phyloP scores from a whole-genome alignment of 2,329 filamentous ascomycete genomes.

The Stachybotrys chlorohalonatus region DNA sequence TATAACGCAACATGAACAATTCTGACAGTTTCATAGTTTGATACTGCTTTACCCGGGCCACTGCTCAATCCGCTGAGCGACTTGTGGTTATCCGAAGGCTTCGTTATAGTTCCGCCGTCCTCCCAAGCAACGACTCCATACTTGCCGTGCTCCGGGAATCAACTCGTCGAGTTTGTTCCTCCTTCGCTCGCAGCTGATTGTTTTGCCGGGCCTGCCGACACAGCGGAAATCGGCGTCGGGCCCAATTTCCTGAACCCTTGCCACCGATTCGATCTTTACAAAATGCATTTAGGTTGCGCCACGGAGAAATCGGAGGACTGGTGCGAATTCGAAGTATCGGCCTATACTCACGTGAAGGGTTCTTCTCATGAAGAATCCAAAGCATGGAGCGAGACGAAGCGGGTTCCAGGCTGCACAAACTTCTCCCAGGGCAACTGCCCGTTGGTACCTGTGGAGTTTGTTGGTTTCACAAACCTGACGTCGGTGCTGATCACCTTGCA shows the following conservation, averaged over 20 bases:
- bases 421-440: slow-evolving; percentile 22
- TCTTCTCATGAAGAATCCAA: slow-evolving; percentile 24
- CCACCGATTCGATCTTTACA: slow-evolving; percentile 29
- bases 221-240: slow-evolving; percentile 29
- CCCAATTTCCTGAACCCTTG: slow-evolving; percentile 25
- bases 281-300: slow-evolving; percentile 29
- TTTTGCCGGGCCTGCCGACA: slow-evolving; percentile 18
- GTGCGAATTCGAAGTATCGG: slow-evolving; percentile 33
- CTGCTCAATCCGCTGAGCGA: slow-evolving; percentile 29
- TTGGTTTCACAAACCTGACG: slow-evolving; percentile 28
- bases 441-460: slow-evolving; percentile 24
- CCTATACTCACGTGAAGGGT: slow-evolving; percentile 25
- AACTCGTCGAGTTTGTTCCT: slow-evolving; percentile 30
- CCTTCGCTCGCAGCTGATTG: slow-evolving; percentile 19
- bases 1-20: neutral
- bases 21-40: slow-evolving; percentile 22
- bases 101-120: slow-evolving; percentile 26
- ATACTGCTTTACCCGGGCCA: slow-evolving; percentile 23
- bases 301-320: slow-evolving; percentile 23
- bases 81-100: slow-evolving; percentile 33
- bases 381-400: slow-evolving; percentile 29
- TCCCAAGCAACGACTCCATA: slow-evolving; percentile 21
- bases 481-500: slow-evolving; percentile 27
- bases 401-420: slow-evolving; percentile 25
- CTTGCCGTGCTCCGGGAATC: slow-evolving; percentile 27